Conservation (phyloP, 768 basidiomycete species). For the Hortiboletus flavorubellus region DNA sequence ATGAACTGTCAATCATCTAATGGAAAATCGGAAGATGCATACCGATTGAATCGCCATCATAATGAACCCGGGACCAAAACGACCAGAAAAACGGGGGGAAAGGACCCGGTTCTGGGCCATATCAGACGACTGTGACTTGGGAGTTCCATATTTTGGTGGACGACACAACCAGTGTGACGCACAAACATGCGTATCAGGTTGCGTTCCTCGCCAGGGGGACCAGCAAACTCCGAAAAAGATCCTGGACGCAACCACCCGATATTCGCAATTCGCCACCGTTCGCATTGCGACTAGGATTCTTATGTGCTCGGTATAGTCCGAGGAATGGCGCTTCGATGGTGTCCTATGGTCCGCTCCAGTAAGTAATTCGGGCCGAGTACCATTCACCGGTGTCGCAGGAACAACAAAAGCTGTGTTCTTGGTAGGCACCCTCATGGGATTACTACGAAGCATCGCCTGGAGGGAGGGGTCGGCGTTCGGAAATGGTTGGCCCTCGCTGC, state of each 20-base stretch:
- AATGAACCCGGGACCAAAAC: background rate
- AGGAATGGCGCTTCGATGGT: background rate
- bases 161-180: background rate
- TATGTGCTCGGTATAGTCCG: background rate
- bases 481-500: too few species aligned
- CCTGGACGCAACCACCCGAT: background rate
- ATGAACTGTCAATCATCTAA: background rate
- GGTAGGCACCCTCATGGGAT: background rate
- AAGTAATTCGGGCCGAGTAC: background rate
- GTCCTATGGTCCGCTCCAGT: background rate
- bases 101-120: background rate
- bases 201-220: background rate
- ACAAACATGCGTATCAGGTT: background rate
- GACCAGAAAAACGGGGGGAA: background rate
- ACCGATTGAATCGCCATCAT: background rate
- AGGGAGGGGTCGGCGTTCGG: background rate
- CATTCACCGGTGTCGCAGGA: background rate
- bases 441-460: background rate
- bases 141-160: background rate
- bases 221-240: constrained; percentile 1
- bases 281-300: background rate
- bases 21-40: constrained; percentile 8
- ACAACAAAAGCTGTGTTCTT: constrained; percentile 6
- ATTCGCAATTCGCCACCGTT: background rate
- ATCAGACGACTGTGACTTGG: background rate